Base-by-base conservation (phyloP, 2,329 filamentous ascomycete species). In the Phaeosphaeriaceae sp. region DNA sequence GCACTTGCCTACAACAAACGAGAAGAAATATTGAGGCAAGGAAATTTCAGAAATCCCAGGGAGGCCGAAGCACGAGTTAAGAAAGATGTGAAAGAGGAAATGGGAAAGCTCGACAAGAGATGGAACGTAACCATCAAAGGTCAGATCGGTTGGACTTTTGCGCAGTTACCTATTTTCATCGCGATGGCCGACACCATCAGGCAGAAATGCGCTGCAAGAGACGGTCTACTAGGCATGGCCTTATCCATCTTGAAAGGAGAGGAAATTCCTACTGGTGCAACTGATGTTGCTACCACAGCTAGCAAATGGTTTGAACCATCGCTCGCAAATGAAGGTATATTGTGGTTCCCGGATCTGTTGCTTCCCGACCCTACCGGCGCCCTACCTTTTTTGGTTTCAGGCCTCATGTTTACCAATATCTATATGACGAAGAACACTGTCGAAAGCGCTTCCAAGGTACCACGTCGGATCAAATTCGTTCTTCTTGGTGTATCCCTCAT, bases 271-370 rank as follows among this genome's bases (percentile, higher is more conserved):
- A 33, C 45, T 12, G 42, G 50, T 13, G 42, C 45, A 7, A 56
- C 52, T 29, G 50, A 55, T n/a, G 20, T 52, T 1, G 33, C 48
- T 4, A 13, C 54, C 21, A 42, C 47, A 13, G 39, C 48, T 3
- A 66, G 54, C 37, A 46, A 48, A 6, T 72, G 67, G 61, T 67
- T 79, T 26, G 80, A 84, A 55, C 77, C 78, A 3, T 76, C 77
- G 4, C 69, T 87, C 13, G 76, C 78, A 4, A 76, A 66, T 6
- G 84, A 85, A 69, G 84, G 84, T n/a, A 76, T 79, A 3, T 72
- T 84, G 2, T 87, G 84, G 84, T 85, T 86, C 47, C 76, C 79
- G 1, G 76, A 87, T 62, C 76, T 87, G 12, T 70, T 82, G 4
- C 61, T 75, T 0, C 71, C 81, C 7, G 84, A 87, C 57, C 76